Evolutionary conservation across 352 stramenopile species (phyloP), one percentile per base, ranked within the genome.

Genomic region (Thraustotheca clavata): DNA sequence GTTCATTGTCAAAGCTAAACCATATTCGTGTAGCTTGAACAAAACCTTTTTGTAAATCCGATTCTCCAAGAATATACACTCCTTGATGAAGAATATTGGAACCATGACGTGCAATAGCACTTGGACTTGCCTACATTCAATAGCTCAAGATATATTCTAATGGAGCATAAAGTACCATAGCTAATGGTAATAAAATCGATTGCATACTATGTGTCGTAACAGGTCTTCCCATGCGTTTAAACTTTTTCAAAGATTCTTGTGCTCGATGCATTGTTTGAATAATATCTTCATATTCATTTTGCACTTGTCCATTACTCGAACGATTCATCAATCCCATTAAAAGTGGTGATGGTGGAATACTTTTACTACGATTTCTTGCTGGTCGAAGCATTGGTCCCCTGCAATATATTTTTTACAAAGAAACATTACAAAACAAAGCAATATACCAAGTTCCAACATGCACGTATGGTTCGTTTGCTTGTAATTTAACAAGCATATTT

Each of bases 1-100:
- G 78, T 50, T 91, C 79, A 43, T 80, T 87, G 57, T 89, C 81
- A 24, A 91, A 88, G 67, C 77, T 88, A 67, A 90, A 90, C 81
- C 82, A 89, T 14, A 91, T 78, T 4, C 82, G 71, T 50, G 89
- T 76, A 7, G 71, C 74, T 50, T 91, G 79, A 4, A 91, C 72
- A 55, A 89, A 87, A 0, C 78, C 78, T 12, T 74, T 70, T 33
- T 83, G 68, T 24, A 77, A 34, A 16, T 88, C 79, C 12, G 65
- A 66, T 14, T 83, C 59, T n/a, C 52, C 79, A 9, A 88, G 55
- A 11, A 76, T 69, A 63, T 83, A 89, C 35, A 86, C 76, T 0
- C 79, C 78, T 33, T 86, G 70, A 62, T 89, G 88, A 20, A 91
- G 63, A 47, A 82, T 74, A 3, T 71, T 67, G 8, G 71, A 71